Evolutionary conservation across 2,329 filamentous ascomycete species (phyloP).

Genomic region (Juglanconis juglandina): DNA sequence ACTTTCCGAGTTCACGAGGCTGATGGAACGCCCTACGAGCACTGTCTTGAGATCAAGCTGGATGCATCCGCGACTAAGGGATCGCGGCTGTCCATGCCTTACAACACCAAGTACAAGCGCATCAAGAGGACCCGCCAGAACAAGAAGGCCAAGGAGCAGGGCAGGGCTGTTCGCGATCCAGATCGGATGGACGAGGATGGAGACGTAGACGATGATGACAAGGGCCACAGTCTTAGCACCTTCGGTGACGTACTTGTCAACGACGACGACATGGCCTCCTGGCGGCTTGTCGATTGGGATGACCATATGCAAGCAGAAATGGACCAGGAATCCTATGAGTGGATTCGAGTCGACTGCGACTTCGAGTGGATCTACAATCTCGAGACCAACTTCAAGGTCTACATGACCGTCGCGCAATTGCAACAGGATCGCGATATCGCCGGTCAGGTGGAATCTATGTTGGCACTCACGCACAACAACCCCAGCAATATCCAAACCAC

Average conservation of each 20-base stretch:
- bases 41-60: slow-evolving; percentile 93
- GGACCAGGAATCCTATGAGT: slow-evolving; percentile 96
- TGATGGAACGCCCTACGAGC: slow-evolving; percentile 95
- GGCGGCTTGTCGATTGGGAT: slow-evolving; percentile 86
- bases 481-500: slow-evolving; percentile 82
- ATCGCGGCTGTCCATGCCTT: slow-evolving; percentile 86
- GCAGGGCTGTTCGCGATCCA: slow-evolving; percentile 46
- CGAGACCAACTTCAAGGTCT: slow-evolving; percentile 76
- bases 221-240: slow-evolving; percentile 66
- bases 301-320: slow-evolving; percentile 84
- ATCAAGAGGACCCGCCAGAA: slow-evolving; percentile 72
- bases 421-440: slow-evolving; percentile 97
- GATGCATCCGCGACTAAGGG: slow-evolving; percentile 62
- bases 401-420: slow-evolving; percentile 97
- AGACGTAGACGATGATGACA: slow-evolving; percentile 67
- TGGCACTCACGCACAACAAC: slow-evolving; percentile 65
- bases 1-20: slow-evolving; percentile 97
- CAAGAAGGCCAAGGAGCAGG: slow-evolving; percentile 70
- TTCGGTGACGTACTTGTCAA: slow-evolving; percentile 85
- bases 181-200: slow-evolving; percentile 56
- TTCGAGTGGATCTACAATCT: slow-evolving; percentile 96
- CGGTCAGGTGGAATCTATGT: slow-evolving; percentile 74
- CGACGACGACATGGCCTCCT: slow-evolving; percentile 76
- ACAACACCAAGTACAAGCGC: slow-evolving; percentile 98
- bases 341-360: slow-evolving; percentile 96